Evolutionary conservation across 176 grass and related monocot species (phyloP).

Genomic region (Musa schizocarpa): DNA sequence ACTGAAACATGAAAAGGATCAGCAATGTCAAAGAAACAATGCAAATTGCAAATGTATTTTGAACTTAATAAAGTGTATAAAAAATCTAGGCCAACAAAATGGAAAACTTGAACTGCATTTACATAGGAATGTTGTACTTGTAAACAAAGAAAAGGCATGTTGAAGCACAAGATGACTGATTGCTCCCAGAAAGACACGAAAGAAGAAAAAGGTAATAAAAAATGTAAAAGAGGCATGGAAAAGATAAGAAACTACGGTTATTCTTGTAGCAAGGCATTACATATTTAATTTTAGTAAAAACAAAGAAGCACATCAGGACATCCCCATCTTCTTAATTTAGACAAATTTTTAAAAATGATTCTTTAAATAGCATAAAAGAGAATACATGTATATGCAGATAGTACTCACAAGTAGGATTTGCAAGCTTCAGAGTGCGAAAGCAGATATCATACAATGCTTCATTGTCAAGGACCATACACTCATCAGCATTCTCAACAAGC

Average conservation of each 20-base stretch:
- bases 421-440: slow-evolving; percentile 1
- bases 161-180: no score
- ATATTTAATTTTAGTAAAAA: not conserved
- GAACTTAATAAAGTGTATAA: not conserved
- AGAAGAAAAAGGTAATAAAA: not conserved
- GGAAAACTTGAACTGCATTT: no score
- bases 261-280: not conserved
- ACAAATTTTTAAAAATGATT: not conserved
- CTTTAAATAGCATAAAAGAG: no score
- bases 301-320: not conserved
- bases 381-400: not conserved
- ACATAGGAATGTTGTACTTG: no score
- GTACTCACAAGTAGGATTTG: slow-evolving; percentile 4
- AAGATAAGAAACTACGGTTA: not conserved
- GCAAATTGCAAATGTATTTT: not conserved
- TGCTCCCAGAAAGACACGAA: no score
- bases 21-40: not conserved
- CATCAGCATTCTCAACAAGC: slow-evolving; percentile 6
- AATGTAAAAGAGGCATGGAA: not conserved
- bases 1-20: not conserved
- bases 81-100: no score
- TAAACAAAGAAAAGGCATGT: no score
- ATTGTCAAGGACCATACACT: slow-evolving; percentile 10
- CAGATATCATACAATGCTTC: slow-evolving; percentile 1
- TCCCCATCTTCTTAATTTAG: not conserved